Percentiles rank a stretch among this genome's conserved stretches.
Evolutionary conservation across 345 rosid genomes (phyloP).

Genomic region (Pseudoturritis turrita): DNA sequence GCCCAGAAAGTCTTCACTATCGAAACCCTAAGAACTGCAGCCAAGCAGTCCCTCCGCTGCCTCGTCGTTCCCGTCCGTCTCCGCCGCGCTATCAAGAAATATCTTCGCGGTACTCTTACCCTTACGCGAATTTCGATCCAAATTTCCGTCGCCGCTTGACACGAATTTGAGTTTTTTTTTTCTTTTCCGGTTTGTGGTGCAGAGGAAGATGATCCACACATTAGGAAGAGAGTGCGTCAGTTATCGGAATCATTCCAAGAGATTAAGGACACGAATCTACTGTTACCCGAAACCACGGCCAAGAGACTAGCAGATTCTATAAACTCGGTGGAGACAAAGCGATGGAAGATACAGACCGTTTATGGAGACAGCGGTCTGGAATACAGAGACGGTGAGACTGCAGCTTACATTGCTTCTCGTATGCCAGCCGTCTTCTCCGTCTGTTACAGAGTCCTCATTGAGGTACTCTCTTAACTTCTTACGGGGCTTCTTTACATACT

Average conservation of each 20-base stretch:
- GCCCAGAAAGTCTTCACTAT: conserved; percentile 44
- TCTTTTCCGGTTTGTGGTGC: not conserved
- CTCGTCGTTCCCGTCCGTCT: conserved; percentile 73
- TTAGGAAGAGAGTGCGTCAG: conserved; percentile 74
- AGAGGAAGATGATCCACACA: conserved; percentile 83
- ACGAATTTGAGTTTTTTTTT: not conserved
- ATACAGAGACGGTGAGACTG: conserved; percentile 76
- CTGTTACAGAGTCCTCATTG: conserved; percentile 71
- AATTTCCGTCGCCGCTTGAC: not conserved
- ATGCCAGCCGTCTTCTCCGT: conserved; percentile 97
- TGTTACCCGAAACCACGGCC: conserved; percentile 47
- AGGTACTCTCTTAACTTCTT: conserved; percentile 36
- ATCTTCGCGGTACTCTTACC: conserved; percentile 52
- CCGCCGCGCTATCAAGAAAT: conserved; percentile 82
- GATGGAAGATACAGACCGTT: conserved; percentile 84
- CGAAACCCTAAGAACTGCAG: conserved; percentile 58
- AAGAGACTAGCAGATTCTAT: conserved; percentile 75
- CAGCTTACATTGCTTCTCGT: conserved; percentile 89
- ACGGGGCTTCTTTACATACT: not conserved
- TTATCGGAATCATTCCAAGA: conserved; percentile 59
- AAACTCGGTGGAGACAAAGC: conserved; percentile 68
- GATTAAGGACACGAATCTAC: conserved; percentile 61
- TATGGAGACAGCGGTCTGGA: conserved; percentile 81
- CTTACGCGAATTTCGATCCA: not conserved
- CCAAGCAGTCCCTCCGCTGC: conserved; percentile 70